Evolutionary conservation across 2,329 filamentous ascomycete species (phyloP).

Genomic region (Paraphoma sp.): DNA sequence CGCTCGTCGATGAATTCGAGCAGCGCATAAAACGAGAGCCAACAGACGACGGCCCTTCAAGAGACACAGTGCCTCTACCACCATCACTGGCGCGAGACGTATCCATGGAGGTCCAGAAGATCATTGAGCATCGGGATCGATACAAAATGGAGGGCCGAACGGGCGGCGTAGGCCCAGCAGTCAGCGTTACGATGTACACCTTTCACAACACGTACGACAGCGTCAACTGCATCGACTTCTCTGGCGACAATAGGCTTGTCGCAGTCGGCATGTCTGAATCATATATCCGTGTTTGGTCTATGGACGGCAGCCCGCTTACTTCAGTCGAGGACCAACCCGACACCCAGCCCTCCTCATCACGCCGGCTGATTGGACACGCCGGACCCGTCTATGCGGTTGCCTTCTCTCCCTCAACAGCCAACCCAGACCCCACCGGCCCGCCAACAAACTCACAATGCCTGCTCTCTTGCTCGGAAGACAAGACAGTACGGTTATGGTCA

Average conservation of each 20-base stretch:
- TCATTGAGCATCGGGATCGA: constrained; percentile 89
- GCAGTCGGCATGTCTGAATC: constrained; percentile 92
- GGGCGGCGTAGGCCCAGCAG: constrained; percentile 79
- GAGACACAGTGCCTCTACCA: constrained; percentile 83
- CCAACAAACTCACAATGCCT: constrained; percentile 75
- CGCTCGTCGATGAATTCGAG: constrained; percentile 86
- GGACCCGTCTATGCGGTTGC: constrained; percentile 88
- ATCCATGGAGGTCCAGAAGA: constrained; percentile 89
- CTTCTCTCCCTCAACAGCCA: constrained; percentile 75
- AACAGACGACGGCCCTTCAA: constrained; percentile 78
- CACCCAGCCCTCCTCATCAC: constrained; percentile 71
- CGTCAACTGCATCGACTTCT: constrained; percentile 94
- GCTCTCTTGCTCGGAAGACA: constrained; percentile 86
- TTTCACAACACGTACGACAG: constrained; percentile 96
- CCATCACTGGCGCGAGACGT: constrained; percentile 90
- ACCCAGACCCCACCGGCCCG: constrained; percentile 55
- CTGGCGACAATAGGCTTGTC: constrained; percentile 84
- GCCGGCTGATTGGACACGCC: constrained; percentile 82
- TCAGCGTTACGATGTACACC: constrained; percentile 96
- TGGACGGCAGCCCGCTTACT: constrained; percentile 82
- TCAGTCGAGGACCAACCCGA: constrained; percentile 63
- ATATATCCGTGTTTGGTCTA: constrained; percentile 92
- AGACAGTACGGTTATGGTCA: constrained; percentile 90
- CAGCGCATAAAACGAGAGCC: constrained; percentile 88
- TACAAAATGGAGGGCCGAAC: constrained; percentile 87